phyloP scores from a whole-genome alignment of 176 grass and related monocot genomes.

The Oryza nivara region DNA sequence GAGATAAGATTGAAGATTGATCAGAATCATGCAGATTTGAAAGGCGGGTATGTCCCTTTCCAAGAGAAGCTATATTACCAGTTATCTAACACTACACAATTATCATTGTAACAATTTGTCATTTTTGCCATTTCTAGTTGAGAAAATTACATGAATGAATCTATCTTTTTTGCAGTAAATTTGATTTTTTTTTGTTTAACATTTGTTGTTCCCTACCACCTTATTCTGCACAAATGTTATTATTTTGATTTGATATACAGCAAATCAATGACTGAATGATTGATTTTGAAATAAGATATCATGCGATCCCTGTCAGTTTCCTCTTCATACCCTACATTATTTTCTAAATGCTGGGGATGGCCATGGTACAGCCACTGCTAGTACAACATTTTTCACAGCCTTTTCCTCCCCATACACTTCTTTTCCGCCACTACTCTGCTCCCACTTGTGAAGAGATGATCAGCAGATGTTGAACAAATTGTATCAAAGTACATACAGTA shows the following conservation, averaged over 20 bases:
- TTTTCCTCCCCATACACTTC: not conserved
- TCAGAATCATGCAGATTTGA: slow-evolving; percentile 82
- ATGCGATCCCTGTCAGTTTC: not conserved
- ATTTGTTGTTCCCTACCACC: not conserved
- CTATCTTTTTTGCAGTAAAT: no score
- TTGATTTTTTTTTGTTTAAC: not conserved
- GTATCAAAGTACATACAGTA: not conserved
- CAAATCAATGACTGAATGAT: not conserved
- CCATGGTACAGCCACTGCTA: not conserved
- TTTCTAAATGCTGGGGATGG: slow-evolving; percentile 1
- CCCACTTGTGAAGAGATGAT: not conserved
- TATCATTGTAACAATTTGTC: slow-evolving; percentile 10
- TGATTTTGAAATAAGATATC: not conserved
- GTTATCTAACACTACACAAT: not conserved
- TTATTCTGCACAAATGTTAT: not conserved
- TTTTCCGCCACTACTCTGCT: not conserved
- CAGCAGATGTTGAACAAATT: not conserved
- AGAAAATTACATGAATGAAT: not conserved
- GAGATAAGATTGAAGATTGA: slow-evolving; percentile 96
- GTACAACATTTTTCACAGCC: not conserved
- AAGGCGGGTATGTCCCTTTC: slow-evolving; percentile 73
- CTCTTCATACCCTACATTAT: not conserved
- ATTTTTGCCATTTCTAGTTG: not conserved
- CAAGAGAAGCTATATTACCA: not conserved
- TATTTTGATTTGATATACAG: slow-evolving; percentile 7